phyloP scores from a whole-genome alignment of 345 rosid species.

The Lenwebbia sp. region DNA sequence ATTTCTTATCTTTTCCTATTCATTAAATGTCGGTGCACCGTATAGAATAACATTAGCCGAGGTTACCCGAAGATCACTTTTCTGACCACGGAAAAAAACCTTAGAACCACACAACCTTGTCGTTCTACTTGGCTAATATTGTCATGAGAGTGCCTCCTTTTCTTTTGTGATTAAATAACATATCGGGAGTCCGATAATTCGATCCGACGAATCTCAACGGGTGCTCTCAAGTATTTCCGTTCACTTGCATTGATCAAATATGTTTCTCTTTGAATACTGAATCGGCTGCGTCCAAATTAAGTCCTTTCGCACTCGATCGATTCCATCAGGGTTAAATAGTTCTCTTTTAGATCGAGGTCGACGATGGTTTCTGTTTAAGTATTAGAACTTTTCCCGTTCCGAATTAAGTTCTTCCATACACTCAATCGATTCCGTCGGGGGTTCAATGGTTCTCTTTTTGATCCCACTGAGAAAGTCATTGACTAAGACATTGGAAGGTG shows the following conservation, averaged over 20 bases:
- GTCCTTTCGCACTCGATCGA: not conserved
- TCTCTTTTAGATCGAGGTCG: not conserved
- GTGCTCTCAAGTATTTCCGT: rapidly evolving
- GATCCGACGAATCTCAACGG: rapidly evolving
- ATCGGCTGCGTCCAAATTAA: not conserved
- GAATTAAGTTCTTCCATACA: not conserved
- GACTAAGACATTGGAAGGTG: not conserved
- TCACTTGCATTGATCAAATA: not conserved
- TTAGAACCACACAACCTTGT: not conserved
- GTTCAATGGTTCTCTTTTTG: not conserved
- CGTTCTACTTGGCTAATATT: not conserved
- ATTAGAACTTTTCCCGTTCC: not conserved
- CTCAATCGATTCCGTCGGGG: not conserved
- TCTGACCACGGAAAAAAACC: not conserved
- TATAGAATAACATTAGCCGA: not conserved
- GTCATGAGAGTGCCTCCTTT: not conserved
- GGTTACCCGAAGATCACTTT: not conserved
- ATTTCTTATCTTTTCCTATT: not conserved
- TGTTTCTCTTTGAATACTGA: not conserved
- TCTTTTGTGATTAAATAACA: not conserved
- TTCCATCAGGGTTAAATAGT: not conserved
- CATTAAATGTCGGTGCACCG: not conserved
- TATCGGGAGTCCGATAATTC: not conserved
- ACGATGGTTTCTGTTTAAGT: not conserved
- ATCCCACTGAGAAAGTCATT: not conserved